Base-by-base conservation (phyloP, 2,329 filamentous ascomycete genomes). In the Zymoseptoria pseudotritici region DNA sequence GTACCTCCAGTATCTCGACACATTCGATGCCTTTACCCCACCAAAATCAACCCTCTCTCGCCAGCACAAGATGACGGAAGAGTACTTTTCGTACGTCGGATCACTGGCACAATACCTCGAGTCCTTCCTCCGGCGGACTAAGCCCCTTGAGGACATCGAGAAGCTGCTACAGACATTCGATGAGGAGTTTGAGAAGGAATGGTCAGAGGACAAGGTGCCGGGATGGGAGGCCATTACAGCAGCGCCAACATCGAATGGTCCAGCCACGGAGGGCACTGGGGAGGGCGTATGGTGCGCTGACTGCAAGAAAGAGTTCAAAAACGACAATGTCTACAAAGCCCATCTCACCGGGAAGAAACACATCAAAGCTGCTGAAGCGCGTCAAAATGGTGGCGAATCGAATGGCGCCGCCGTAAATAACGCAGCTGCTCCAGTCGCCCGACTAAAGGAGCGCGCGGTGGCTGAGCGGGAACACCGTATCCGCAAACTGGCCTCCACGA, bases 291-390 rank as follows among this genome's bases (percentile, higher is more conserved):
- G 90, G 89, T 99, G 94, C 70, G 82, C 87, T 5, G 91, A 92
- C 63, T 99, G 94, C 73, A 88, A 94, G 71, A 97, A 92, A 76
- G 90, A 93, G 61, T 99, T 97, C 77, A 91, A 90, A 70, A 97
- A 97, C 70, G 86, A 94, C 66, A 96, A 96, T 63, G 91, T 97
- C 54, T 96, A 96, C 79, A 92, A 91, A 69, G 86, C 85, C 46
- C 94, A 99, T 73, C 77, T 99, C 62, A 88, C 80, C 0, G 93
- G 93, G 50, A 93, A 96, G 77, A 99, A 97, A 73, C 94, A 99
- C 73, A 84, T 93, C 73, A 90, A 91, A 69, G 90, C 89, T 0
- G 90, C 88, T 0, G 86, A 91, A 71, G 81, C 83, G 57, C 82
- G 86, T 53, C 77, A 80, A 64, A 63, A 61, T 68, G 70, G 69